These are phyloP conservation scores for Coniferiporia weirii DNA, from an alignment of 1,284 basidiomycete genomes.

Conservation along the genomic window DNA sequence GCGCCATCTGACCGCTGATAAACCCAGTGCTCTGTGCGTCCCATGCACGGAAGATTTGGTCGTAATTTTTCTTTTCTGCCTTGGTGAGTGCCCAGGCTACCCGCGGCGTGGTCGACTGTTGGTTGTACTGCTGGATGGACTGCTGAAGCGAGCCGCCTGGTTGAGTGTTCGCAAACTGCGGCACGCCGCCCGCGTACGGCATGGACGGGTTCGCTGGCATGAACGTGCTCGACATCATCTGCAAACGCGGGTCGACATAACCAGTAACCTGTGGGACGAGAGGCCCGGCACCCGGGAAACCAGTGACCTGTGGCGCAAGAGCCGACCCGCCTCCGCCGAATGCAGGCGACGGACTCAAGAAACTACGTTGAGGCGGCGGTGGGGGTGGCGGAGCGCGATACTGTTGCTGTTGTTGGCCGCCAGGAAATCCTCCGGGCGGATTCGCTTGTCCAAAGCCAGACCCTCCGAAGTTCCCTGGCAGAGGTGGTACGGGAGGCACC, in stretches of 20 bases:
- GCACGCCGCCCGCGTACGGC: conserved; percentile 58
- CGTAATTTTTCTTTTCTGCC: conserved; percentile 95
- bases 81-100: conserved; percentile 88
- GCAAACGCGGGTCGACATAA: conserved; percentile 76
- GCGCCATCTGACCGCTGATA: conserved; percentile 81
- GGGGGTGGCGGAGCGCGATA: conserved; percentile 10
- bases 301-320: conserved; percentile 51
- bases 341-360: conserved; percentile 45
- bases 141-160: conserved; percentile 60
- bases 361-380: conserved; percentile 40
- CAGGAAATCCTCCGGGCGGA: conserved; percentile 33
- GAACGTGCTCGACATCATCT: conserved; percentile 83
- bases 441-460: not conserved
- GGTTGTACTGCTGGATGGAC: conserved; percentile 76
- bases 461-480: conserved; percentile 52
- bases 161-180: conserved; percentile 59
- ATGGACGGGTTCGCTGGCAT: conserved; percentile 69
- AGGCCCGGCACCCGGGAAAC: conserved; percentile 48
- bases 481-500: conserved; percentile 59
- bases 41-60: conserved; percentile 97
- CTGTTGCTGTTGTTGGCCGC: conserved; percentile 31
- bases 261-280: conserved; percentile 77
- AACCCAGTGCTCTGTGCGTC: conserved; percentile 82
- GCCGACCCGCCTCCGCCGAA: conserved; percentile 26
- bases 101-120: conserved; percentile 65